Base-by-base conservation (phyloP, 2,329 filamentous ascomycete genomes). In the Chrysosporium queenslandicum region DNA sequence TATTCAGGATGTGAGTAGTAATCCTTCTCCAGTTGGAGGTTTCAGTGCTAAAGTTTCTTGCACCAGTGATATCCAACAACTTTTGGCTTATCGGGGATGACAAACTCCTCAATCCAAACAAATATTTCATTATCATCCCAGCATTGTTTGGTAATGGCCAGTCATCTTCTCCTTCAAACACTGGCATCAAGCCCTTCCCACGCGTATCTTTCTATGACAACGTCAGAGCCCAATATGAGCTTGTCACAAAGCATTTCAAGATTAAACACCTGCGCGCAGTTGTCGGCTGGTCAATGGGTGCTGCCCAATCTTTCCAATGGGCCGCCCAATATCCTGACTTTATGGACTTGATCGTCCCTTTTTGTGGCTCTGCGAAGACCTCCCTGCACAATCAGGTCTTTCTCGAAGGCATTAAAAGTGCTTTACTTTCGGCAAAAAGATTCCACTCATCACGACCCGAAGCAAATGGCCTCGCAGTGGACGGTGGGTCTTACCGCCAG, bases 281-380 rank as follows among this genome's bases (percentile, higher is more conserved):
- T 0, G 60, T 85, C 0, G 83, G 83, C 0, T 86, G 83, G 82
- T 81, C 76, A 6, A 86, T 87, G 83, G 83, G 82, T 1, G 83
- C 78, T 0, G 82, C 72, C 0, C 83, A 86, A 63, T 77, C 79
- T 1, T 83, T 74, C 56, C 80, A 83, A 61, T 84, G 81, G 81
- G 78, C 71, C 50, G 76, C 76, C 0, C 78, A 81, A 60, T 81
- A 77, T 58, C 77, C 78, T 0, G 76, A 82, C 11, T 85, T 85
- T 62, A 78, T 84, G 75, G 81, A 85, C 56, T 65, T 83, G 7
- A 70, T 75, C 1, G 74, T 82, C 1, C 83, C 83, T 0, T 86
- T 86, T 59, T 86, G 83, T 58, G 81, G 81, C 1, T 74, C 76
- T 1, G 81, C 82, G 1, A 79, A 74, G 61, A 85, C 81, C 0